phyloP scores from a whole-genome alignment of 306 rosid genomes.

The Lablab purpureus region DNA sequence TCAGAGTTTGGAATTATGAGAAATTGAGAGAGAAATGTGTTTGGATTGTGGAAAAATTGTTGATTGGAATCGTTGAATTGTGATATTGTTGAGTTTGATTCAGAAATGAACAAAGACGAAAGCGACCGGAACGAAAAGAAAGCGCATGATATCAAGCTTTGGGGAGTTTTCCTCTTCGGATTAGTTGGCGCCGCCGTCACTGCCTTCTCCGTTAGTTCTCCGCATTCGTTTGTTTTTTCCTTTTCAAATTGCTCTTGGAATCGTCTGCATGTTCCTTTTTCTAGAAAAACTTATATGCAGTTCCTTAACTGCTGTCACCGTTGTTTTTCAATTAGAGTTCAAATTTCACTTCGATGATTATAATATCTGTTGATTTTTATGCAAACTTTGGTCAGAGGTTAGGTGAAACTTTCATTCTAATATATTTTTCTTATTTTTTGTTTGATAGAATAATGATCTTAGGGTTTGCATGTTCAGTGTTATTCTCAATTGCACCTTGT shows the following conservation, averaged over 20 bases:
- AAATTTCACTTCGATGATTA: no score
- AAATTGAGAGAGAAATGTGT: constrained; percentile 40
- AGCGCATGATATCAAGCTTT: constrained; percentile 61
- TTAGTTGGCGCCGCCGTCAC: constrained; percentile 81
- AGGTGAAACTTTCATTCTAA: background rate
- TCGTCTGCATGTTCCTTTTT: background rate
- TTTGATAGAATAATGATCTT: background rate
- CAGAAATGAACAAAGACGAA: constrained; percentile 62
- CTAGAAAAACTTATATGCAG: background rate
- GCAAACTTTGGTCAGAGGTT: background rate
- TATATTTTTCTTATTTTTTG: background rate
- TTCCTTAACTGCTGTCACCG: background rate
- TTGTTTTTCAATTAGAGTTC: background rate
- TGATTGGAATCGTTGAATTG: background rate
- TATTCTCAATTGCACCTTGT: background rate
- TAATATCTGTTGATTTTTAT: background rate
- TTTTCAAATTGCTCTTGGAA: constrained; percentile 11
- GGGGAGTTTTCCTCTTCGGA: constrained; percentile 82
- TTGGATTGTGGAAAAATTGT: constrained; percentile 39
- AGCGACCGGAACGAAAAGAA: constrained; percentile 51
- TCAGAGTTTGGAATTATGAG: background rate
- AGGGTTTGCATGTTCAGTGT: constrained; percentile 28
- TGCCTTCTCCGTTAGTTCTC: constrained; percentile 71
- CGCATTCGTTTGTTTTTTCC: background rate
- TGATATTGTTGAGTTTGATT: background rate